Conservation (phyloP, 106 monocot species). For the Dendrobium catenatum region DNA sequence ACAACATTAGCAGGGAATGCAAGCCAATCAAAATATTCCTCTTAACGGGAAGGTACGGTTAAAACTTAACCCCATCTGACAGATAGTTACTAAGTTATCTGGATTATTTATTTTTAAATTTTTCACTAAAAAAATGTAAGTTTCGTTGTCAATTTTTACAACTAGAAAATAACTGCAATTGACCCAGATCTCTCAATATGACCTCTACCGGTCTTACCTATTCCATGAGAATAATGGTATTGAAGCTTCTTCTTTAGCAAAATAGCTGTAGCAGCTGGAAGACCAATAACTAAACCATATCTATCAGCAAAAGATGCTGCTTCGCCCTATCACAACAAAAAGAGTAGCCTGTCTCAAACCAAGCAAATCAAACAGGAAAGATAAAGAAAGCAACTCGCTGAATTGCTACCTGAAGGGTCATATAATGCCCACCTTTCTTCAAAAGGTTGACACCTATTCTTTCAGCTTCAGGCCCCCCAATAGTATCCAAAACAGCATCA, state of each 20-base stretch:
- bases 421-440: slow-evolving; percentile 78
- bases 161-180: neutral
- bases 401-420: slow-evolving; percentile 77
- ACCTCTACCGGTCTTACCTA: slow-evolving; percentile 32
- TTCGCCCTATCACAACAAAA: slow-evolving; percentile 55
- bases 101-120: neutral
- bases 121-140: neutral
- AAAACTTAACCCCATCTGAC: neutral
- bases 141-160: neutral
- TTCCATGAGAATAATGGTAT: slow-evolving; percentile 93
- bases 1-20: neutral
- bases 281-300: slow-evolving; percentile 58
- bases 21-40: neutral
- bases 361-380: neutral
- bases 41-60: neutral
- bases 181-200: neutral
- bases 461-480: slow-evolving; percentile 84
- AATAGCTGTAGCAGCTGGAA: slow-evolving; percentile 71
- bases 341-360: neutral
- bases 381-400: neutral
- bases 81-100: neutral
- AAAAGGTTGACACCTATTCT: slow-evolving; percentile 76
- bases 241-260: slow-evolving; percentile 84
- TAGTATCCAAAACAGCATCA: slow-evolving; percentile 93
- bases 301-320: slow-evolving; percentile 68